Evolutionary conservation across 768 basidiomycete species (phyloP).

Genomic region (Xerocomellus amylosporus): DNA sequence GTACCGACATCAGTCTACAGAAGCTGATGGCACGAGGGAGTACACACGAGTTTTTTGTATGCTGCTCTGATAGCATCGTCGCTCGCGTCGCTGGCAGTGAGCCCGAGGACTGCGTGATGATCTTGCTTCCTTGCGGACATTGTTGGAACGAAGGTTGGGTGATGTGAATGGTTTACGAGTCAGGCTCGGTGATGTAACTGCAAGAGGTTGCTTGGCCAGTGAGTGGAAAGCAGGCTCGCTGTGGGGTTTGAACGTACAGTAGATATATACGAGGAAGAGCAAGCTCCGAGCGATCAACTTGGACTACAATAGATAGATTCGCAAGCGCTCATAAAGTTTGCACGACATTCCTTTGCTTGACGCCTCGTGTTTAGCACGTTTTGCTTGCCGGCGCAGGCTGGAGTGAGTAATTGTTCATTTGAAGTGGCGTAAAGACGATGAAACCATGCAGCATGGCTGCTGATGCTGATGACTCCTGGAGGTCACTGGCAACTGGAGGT

Average conservation of each 20-base stretch:
- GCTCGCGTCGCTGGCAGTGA: constrained; percentile 40
- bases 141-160: constrained; percentile 16
- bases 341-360: constrained; percentile 16
- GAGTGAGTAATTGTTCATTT: constrained; percentile 30
- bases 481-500: neutral
- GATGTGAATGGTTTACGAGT: constrained; percentile 11
- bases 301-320: constrained; percentile 20
- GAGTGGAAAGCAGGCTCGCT: constrained; percentile 8
- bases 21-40: constrained; percentile 21
- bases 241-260: constrained; percentile 13
- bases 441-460: constrained; percentile 11
- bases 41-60: constrained; percentile 58
- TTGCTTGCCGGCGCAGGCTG: constrained; percentile 25
- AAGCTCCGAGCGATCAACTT: constrained; percentile 26
- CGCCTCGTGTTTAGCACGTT: constrained; percentile 36
- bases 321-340: constrained; percentile 24
- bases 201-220: neutral
- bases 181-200: constrained; percentile 10
- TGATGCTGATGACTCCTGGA: neutral
- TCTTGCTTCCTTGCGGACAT: constrained; percentile 30
- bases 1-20: constrained; percentile 13
- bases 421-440: constrained; percentile 17
- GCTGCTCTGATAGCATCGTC: constrained; percentile 55
- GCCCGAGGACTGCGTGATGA: constrained; percentile 44
- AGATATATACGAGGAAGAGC: constrained; percentile 28